Evolutionary conservation across 306 rosid species (phyloP), one percentile per base, ranked within the genome.

Genomic region (Rosa rugosa): DNA sequence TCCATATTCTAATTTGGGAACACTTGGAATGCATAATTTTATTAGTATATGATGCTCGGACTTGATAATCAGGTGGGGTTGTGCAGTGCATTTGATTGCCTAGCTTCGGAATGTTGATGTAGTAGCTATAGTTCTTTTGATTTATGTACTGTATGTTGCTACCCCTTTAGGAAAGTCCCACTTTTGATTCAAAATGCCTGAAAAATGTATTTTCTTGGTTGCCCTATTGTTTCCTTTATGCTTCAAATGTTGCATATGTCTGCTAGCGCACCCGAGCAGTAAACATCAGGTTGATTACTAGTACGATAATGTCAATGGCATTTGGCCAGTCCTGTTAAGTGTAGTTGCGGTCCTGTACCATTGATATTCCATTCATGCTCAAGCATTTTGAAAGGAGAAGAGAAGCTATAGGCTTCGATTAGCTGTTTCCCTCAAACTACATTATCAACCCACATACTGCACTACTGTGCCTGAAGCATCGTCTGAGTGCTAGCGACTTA

Each of bases 1-100:
- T 14, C 25, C 38, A 38, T 68, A 50, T 71, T 34, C 25, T 57
- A 59, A 68, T 70, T 57, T 57, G 5, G 71, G 10, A 31, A 45
- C 8, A 42, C 34, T 22, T 23, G 65, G 65, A 57, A 59, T 59
- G 16, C 65, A 59, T 31, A 3, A 23, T 5, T 59, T 59, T 3
- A 10, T 57, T 59, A 2, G 12, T 56, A 8, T 56, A n/a, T 56
- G 54, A 45, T 49, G 38, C 68, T 22, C 40, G 79, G 23, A 73
- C 46, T 40, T 71, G 73, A 40, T 63, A 23, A 63, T 65, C 36
- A 64, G 73, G 67, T n/a, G 66, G 70, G 54, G 23, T 77, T 44
- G 75, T 75, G 59, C 42, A 59, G 18, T 44, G 64, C 84, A 8
- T 45, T 54, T 69, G 9, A 3, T 44, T 44, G 17, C 47, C 72